A percentile compares a stretch with the other conserved stretches of the same genome.
Evolutionary conservation across 2,329 filamentous ascomycete species (phyloP).

Genomic region (Bipolaris gigantea): DNA sequence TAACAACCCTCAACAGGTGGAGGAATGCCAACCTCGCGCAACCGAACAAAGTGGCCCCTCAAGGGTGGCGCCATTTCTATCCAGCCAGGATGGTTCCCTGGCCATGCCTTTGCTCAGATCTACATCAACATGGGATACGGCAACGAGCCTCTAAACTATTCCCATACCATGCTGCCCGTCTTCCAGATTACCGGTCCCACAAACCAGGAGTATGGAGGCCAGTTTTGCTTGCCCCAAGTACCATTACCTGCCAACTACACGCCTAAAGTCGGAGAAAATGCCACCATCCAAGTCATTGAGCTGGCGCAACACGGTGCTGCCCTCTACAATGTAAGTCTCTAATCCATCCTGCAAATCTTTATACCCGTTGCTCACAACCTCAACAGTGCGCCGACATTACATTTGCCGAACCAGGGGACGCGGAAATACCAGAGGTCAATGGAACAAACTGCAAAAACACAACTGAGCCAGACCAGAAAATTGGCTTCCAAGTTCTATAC

Average conservation of each 20-base stretch:
- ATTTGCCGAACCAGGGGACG: slow-evolving; percentile 78
- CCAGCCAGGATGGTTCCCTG: slow-evolving; percentile 95
- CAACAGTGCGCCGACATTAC: slow-evolving; percentile 91
- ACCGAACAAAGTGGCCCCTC: slow-evolving; percentile 91
- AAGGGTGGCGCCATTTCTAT: slow-evolving; percentile 83
- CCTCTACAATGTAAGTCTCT: slow-evolving; percentile 71
- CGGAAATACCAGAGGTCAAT: slow-evolving; percentile 67
- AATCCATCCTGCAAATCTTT: neutral
- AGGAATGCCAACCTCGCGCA: slow-evolving; percentile 73
- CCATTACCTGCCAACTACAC: slow-evolving; percentile 73
- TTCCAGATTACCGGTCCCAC: slow-evolving; percentile 83
- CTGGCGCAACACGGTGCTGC: slow-evolving; percentile 79
- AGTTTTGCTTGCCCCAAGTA: slow-evolving; percentile 86
- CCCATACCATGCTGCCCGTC: slow-evolving; percentile 74
- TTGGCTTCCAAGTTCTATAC: slow-evolving; percentile 78
- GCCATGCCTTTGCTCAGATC: slow-evolving; percentile 78
- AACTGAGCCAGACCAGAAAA: slow-evolving; percentile 48
- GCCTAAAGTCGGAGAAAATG: slow-evolving; percentile 80
- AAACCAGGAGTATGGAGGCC: slow-evolving; percentile 83
- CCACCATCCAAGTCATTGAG: slow-evolving; percentile 88
- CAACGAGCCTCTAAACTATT: slow-evolving; percentile 83
- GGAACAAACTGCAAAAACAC: slow-evolving; percentile 87
- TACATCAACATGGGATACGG: slow-evolving; percentile 92
- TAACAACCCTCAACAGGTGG: slow-evolving; percentile 64
- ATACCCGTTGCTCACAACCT: slow-evolving; percentile 3